Evolutionary conservation across 2,329 filamentous ascomycete genomes (phyloP), one percentile per base, ranked within the genome.

Genomic region (Domatiomyces catenatus): DNA sequence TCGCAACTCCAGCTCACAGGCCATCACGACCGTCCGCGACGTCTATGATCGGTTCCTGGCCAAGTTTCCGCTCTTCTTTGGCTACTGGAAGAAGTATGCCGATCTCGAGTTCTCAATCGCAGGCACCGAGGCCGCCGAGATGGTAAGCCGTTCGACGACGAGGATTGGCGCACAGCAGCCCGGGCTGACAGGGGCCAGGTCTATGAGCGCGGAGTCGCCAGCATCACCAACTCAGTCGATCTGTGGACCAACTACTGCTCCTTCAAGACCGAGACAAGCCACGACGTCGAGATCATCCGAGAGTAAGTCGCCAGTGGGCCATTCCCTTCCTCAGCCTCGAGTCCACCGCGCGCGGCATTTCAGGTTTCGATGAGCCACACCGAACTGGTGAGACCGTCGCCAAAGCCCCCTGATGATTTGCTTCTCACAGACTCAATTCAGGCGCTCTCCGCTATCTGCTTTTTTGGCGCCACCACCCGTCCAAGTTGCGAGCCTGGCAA

Each of bases 71-170:
- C 76, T 96, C 8, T 79, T 96, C 42, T 98, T 96, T 62, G 92
- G 90, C 48, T 98, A 96, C 72, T 98, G 92, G 92, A 96, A 96
- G 73, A 96, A 95, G 67, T 98, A 96, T 75, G 92, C 92, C 63
- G 90, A 96, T 62, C 76, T 94, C 56, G 92, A 98, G 64, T 98
- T 98, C 70, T 88, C 88, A 48, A 94, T 98, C 58, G 88, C 88
- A 3, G 92, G 92, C 17, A 93, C 92, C 4, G 92, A 98, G 72
- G 90, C 90, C 44, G 92, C 92, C 49, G 92, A 96, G 68, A 93
- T 95, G 84, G 88, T 94, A 67, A 62, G 76, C 50, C 49, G 49
- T 17, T 15, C 43, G 19, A 39, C 46, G 32, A 39, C 32, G 32
- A 39, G 10, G 10, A 39, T 32, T 44, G 12, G 19, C 18, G 47